A percentile compares a stretch with the other conserved stretches of the same genome.
These are phyloP conservation scores for Heterobasidion irregulare DNA, from an alignment of 1,284 basidiomycete genomes.

Conservation along the genomic window DNA sequence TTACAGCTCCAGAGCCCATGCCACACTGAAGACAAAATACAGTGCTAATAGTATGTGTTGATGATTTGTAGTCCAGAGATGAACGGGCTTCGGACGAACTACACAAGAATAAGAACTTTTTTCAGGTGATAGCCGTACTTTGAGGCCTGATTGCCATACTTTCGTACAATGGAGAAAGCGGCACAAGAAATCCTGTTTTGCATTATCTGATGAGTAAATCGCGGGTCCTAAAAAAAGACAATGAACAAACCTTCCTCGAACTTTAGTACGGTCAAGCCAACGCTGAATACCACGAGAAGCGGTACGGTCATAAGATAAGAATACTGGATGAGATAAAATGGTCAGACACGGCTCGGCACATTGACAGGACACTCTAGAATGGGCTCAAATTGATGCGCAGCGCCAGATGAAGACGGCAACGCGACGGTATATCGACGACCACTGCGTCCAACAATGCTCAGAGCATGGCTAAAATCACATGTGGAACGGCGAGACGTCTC, in stretches of 20 bases:
- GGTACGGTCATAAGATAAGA: slow-evolving; percentile 62
- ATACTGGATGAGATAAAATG: slow-evolving; percentile 37
- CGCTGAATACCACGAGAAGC: slow-evolving; percentile 50
- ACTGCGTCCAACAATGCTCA: too few species aligned
- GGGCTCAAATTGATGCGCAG: too few species aligned
- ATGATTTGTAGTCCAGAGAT: slow-evolving; percentile 31
- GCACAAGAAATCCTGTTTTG: too few species aligned
- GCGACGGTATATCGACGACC: too few species aligned
- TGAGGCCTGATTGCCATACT: too few species aligned
- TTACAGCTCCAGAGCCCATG: slow-evolving; percentile 68
- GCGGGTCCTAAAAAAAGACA: neutral
- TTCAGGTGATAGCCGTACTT: neutral
- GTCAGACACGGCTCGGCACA: neutral
- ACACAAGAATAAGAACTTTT: neutral
- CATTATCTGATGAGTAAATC: too few species aligned
- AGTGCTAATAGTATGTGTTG: slow-evolving; percentile 47
- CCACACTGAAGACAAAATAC: slow-evolving; percentile 56
- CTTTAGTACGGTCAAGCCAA: slow-evolving; percentile 53
- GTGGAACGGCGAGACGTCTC: too few species aligned
- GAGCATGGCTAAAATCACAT: too few species aligned
- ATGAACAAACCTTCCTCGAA: slow-evolving; percentile 52
- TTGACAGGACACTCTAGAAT: neutral
- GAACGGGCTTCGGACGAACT: slow-evolving; percentile 47
- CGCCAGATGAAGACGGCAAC: too few species aligned
- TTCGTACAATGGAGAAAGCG: too few species aligned